Base-by-base conservation (phyloP, 176 grass and related monocot species). In the Olyra latifolia region DNA sequence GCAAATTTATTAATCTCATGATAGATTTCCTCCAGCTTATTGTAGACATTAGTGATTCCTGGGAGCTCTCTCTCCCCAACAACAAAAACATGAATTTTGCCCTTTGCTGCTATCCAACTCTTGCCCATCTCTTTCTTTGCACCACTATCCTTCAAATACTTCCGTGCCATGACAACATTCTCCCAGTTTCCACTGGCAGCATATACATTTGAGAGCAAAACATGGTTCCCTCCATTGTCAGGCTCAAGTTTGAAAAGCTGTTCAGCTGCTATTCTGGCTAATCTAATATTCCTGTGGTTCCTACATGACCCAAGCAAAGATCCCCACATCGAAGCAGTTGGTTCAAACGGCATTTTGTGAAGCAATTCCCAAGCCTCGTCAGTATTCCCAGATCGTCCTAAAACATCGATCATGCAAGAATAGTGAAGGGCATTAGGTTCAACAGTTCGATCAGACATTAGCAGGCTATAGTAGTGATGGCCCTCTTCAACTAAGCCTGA, bases 371-470 rank as follows among this genome's bases (percentile, higher is more conserved):
- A 86, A 28, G 89, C 89, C 72, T 94, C 86, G 72, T 85, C 72
- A 82, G 48, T 84, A 68, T 79, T 79, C 62, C 89, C 86, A 41
- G 80, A 85, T 83, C 80, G 38, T 40, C 89, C 89, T 50, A 91
- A 79, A 89, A 94, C 76, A 87, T 91, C 89, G 71, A 91, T 41
- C 83, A 91, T 91, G 35, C 80, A 94, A 75, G 89, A 94, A 89
- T 94, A 94, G 58, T 94, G 89, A 89, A 89, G 86, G 62, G 57
- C 77, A 75, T 91, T 94, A 74, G 89, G 80, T 74, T 83, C 66
- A 59, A 87, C 83, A 66, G 22, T 53, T 46, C 35, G 25, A 82
- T 79, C 88, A 75, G 74, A 84, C 70, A 87, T 71, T 80, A 91
- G 64, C 66, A 88, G 48, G 52, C 48, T 24, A 71, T 89, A 94